These are phyloP conservation scores for Annulohypoxylon bovei DNA, from an alignment of 495 filamentous ascomycete genomes.

Conservation along the genomic window DNA sequence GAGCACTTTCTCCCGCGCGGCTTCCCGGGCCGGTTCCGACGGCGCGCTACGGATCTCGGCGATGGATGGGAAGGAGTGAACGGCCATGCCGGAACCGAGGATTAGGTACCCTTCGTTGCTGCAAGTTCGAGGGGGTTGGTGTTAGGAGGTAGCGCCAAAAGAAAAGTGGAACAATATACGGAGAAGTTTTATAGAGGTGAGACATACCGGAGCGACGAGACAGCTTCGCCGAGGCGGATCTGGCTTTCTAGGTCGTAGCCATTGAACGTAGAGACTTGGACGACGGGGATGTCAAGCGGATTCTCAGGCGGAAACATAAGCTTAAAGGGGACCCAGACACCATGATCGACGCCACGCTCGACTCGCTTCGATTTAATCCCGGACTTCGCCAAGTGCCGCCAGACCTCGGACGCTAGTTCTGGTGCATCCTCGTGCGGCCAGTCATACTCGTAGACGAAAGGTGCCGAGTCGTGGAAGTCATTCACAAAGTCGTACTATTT, in stretches of 20 bases:
- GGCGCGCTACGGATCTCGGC: conserved; percentile 12
- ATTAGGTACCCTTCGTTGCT: conserved; percentile 36
- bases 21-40: conserved; percentile 2
- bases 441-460: conserved; percentile 35
- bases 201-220: conserved; percentile 25
- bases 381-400: conserved; percentile 19
- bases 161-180: neutral
- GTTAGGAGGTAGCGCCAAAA: neutral
- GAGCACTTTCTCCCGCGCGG: conserved; percentile 7
- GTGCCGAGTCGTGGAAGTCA: conserved; percentile 36
- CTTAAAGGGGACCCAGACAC: conserved; percentile 36
- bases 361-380: conserved; percentile 35
- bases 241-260: conserved; percentile 31
- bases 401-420: conserved; percentile 21
- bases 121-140: neutral
- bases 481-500: conserved; percentile 34
- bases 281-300: conserved; percentile 27
- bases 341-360: conserved; percentile 35
- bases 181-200: no score
- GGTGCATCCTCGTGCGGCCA: conserved; percentile 33
- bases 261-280: conserved; percentile 35
- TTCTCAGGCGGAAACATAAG: conserved; percentile 35
- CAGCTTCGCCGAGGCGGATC: conserved; percentile 32
- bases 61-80: conserved; percentile 31
- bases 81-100: conserved; percentile 33